Conservation (phyloP, 257 asterid genomes). For the Parsonsia alboflavescens region DNA sequence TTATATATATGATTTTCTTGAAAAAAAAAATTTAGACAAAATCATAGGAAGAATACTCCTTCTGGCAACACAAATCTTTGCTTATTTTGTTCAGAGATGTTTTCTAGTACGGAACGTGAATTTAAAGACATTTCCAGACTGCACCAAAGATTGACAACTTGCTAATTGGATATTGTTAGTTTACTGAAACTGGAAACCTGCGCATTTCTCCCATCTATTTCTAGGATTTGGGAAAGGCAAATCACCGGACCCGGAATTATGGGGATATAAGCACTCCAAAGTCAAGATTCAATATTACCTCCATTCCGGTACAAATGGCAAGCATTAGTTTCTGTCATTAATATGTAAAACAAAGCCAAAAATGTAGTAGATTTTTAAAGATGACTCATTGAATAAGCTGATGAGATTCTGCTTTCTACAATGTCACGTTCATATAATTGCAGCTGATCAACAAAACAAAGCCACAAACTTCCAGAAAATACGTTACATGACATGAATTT, state of each 20-base stretch:
- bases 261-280: neutral
- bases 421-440: neutral
- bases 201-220: neutral
- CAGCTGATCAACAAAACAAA: neutral
- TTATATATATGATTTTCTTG: neutral
- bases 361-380: neutral
- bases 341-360: neutral
- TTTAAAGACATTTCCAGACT: neutral
- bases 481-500: too few relatives aligned
- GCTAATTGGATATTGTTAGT: neutral
- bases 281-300: neutral
- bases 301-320: too few relatives aligned
- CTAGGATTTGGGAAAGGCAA: neutral
- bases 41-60: neutral
- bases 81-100: neutral
- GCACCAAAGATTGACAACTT: neutral
- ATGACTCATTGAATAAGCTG: neutral
- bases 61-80: neutral
- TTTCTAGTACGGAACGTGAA: neutral
- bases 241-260: neutral
- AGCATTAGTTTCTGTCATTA: neutral
- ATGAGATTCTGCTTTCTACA: neutral
- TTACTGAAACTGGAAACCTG: neutral
- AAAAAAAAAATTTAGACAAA: neutral
- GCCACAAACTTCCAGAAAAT: neutral